Evolutionary conservation across 495 filamentous ascomycete species (phyloP).

Genomic region (Platismatia glauca): DNA sequence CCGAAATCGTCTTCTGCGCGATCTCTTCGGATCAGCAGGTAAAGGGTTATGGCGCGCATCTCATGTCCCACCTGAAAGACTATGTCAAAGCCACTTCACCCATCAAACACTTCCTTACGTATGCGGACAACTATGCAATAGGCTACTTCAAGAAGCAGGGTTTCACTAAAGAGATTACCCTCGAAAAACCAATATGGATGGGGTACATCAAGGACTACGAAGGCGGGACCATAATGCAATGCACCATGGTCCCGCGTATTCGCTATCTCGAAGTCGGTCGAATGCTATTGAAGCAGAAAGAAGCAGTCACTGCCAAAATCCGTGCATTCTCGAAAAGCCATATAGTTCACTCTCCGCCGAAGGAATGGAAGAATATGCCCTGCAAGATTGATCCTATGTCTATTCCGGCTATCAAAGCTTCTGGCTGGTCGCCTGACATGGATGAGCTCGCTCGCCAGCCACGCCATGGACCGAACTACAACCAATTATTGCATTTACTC

Average conservation of each 20-base stretch:
- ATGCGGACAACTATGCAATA: conserved; percentile 97
- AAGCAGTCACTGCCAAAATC: conserved; percentile 87
- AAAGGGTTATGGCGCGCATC: conserved; percentile 93
- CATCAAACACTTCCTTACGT: conserved; percentile 97
- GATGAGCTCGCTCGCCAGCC: conserved; percentile 92
- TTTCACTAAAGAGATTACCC: conserved; percentile 95
- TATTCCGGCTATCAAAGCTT: conserved; percentile 75
- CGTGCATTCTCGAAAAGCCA: conserved; percentile 83
- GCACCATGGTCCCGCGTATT: conserved; percentile 89
- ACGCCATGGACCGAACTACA: conserved; percentile 95
- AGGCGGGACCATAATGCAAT: conserved; percentile 98
- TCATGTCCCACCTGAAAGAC: conserved; percentile 98
- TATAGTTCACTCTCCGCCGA: conserved; percentile 74
- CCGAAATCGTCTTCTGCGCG: conserved; percentile 97
- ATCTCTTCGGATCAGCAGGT: conserved; percentile 98
- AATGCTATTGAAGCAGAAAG: conserved; percentile 96
- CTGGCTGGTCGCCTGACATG: conserved; percentile 96
- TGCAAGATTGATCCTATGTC: conserved; percentile 69
- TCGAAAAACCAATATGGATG: conserved; percentile 91
- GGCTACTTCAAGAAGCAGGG: conserved; percentile 99
- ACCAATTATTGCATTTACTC: conserved; percentile 81
- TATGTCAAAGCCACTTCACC: conserved; percentile 95
- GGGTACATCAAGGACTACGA: conserved; percentile 99
- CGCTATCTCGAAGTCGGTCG: conserved; percentile 89
- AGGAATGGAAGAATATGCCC: conserved; percentile 67